Evolutionary conservation across 768 basidiomycete species (phyloP).

Genomic region (Pleurotus cornucopiae): DNA sequence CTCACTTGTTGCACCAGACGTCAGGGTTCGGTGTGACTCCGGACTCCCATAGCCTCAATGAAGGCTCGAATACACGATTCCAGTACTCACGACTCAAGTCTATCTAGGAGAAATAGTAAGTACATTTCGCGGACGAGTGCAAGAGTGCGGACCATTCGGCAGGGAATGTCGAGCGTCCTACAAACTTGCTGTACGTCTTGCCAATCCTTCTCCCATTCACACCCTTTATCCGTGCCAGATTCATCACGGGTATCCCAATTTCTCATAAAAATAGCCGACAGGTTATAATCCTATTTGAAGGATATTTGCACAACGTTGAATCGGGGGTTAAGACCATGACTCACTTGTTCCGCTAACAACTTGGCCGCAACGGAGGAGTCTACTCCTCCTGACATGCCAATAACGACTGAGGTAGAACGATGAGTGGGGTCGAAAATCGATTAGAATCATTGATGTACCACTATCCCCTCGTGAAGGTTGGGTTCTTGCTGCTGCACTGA

Average conservation of each 20-base stretch:
- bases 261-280: constrained; percentile 91
- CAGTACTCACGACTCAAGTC: constrained; percentile 92
- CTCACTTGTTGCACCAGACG: constrained; percentile 83
- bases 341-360: constrained; percentile 64
- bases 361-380: constrained; percentile 90
- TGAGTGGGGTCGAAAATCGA: background rate
- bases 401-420: constrained; percentile 52
- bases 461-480: constrained; percentile 16
- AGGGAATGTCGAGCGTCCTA: constrained; percentile 66
- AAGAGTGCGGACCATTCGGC: constrained; percentile 51
- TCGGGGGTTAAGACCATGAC: background rate
- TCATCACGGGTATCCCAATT: constrained; percentile 94
- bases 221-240: constrained; percentile 71
- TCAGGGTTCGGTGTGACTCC: constrained; percentile 92
- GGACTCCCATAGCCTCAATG: constrained; percentile 68
- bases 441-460: constrained; percentile 6
- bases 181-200: constrained; percentile 85
- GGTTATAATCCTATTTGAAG: constrained; percentile 59
- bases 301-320: no score
- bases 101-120: constrained; percentile 37
- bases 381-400: constrained; percentile 95
- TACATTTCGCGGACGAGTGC: background rate
- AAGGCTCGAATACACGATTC: constrained; percentile 86
- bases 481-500: background rate
- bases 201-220: constrained; percentile 97